Evolutionary conservation across 768 basidiomycete genomes (phyloP).

Genomic region (Dentipellis sp.): DNA sequence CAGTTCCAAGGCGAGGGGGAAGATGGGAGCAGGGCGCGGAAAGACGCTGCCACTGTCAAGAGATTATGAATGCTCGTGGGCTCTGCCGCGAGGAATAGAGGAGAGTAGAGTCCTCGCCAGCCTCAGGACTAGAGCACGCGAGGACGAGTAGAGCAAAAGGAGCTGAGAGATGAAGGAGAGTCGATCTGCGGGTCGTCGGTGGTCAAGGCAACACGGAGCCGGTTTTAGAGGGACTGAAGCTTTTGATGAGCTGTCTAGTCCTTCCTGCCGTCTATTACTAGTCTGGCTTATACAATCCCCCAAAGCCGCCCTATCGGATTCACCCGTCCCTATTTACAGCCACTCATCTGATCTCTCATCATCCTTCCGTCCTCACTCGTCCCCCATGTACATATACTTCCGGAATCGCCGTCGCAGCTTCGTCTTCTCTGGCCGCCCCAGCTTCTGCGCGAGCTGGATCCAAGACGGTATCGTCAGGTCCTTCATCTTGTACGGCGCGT

Average conservation of each 20-base stretch:
- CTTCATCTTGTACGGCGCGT: conserved; percentile 60
- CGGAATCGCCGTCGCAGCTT: conserved; percentile 57
- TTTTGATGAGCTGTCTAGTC: not conserved
- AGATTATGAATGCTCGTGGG: conserved; percentile 6
- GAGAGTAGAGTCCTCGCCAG: conserved; percentile 13
- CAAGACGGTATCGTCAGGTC: conserved; percentile 78
- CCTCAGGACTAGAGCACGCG: conserved; percentile 2
- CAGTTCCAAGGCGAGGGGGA: conserved; percentile 13
- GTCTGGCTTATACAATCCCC: conserved; percentile 10
- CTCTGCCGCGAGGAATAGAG: conserved; percentile 6
- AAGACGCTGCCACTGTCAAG: conserved; percentile 6
- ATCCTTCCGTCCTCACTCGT: conserved; percentile 31
- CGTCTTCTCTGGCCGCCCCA: conserved; percentile 43
- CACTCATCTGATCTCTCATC: conserved; percentile 3
- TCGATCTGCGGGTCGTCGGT: conserved; percentile 28
- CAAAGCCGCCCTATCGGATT: not conserved
- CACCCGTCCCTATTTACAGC: not conserved
- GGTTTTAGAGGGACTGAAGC: not conserved
- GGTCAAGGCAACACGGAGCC: conserved; percentile 40
- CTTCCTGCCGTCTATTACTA: conserved; percentile 7
- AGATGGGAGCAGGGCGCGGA: conserved; percentile 17
- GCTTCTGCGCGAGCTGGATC: conserved; percentile 52
- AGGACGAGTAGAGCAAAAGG: conserved; percentile 6
- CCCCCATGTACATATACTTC: conserved; percentile 65
- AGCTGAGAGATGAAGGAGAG: conserved; percentile 4